phyloP scores from a whole-genome alignment of 1,284 basidiomycete species.

The Ustilago nuda region DNA sequence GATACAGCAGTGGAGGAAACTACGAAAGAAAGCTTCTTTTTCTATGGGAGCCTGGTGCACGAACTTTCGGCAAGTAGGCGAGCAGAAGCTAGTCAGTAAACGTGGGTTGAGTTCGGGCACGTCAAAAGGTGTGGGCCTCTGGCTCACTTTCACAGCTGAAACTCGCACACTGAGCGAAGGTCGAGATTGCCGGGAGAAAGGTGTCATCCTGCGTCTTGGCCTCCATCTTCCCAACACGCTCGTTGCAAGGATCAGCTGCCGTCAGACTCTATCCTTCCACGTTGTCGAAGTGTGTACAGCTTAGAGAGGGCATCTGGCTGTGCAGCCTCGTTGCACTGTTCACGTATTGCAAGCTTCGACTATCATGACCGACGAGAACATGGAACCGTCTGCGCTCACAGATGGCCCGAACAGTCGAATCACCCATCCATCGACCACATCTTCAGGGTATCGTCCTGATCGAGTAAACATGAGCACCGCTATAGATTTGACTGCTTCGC shows the following conservation, averaged over 20 bases:
- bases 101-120: neutral
- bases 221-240: neutral
- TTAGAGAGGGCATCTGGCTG: neutral
- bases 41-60: neutral
- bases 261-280: neutral
- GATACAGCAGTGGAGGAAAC: too few species aligned
- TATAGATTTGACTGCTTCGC: neutral
- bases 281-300: neutral
- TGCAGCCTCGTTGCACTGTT: neutral
- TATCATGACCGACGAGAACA: neutral
- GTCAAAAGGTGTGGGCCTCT: neutral
- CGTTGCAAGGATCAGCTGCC: neutral
- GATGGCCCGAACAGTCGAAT: constrained; percentile 1
- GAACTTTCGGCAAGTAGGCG: neutral
- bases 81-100: neutral
- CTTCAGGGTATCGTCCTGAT: neutral
- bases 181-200: neutral
- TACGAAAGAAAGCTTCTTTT: neutral
- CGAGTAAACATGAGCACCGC: neutral
- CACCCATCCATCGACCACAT: neutral
- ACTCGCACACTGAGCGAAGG: neutral
- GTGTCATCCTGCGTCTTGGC: too few species aligned
- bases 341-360: constrained; percentile 1
- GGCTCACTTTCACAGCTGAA: neutral
- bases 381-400: neutral